These are phyloP conservation scores for Berkeleyomyces basicola DNA, from an alignment of 2,329 filamentous ascomycete genomes.

Conservation along the genomic window DNA sequence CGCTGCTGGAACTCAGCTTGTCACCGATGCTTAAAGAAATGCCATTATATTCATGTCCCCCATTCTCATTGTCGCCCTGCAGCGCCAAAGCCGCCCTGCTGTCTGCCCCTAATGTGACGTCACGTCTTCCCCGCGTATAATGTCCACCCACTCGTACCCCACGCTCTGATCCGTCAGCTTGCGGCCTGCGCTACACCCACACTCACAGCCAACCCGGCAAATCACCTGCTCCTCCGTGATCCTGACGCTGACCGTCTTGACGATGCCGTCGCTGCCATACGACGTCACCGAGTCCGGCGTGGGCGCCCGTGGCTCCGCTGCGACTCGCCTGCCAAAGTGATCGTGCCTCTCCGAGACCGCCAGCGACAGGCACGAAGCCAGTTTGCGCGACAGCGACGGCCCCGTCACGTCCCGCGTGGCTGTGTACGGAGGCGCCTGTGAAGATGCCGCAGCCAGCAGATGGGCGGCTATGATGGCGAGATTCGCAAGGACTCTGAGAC, in stretches of 20 bases:
- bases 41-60: neutral
- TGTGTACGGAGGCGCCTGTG: neutral
- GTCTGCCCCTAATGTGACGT: no score
- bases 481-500: conserved; percentile 22
- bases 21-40: neutral
- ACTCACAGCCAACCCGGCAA: conserved; percentile 10
- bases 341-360: conserved; percentile 17
- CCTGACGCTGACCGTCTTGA: conserved; percentile 13
- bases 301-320: neutral
- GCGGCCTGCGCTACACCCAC: conserved; percentile 6
- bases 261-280: conserved; percentile 8
- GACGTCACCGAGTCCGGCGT: neutral
- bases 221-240: conserved; percentile 10
- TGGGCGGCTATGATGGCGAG: conserved; percentile 24
- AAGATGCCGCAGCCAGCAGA: conserved; percentile 16
- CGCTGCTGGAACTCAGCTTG: conserved; percentile 1
- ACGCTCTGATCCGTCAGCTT: conserved; percentile 2
- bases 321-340: neutral
- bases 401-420: no score
- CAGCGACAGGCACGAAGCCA: conserved; percentile 22
- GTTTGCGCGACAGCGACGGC: conserved; percentile 21
- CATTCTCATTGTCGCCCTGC: neutral
- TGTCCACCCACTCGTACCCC: conserved; percentile 2
- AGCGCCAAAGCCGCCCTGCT: no score
- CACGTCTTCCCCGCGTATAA: neutral